These are phyloP conservation scores for Raphanus hybrid DNA, from an alignment of 441 rosid species.

Conservation along the genomic window DNA sequence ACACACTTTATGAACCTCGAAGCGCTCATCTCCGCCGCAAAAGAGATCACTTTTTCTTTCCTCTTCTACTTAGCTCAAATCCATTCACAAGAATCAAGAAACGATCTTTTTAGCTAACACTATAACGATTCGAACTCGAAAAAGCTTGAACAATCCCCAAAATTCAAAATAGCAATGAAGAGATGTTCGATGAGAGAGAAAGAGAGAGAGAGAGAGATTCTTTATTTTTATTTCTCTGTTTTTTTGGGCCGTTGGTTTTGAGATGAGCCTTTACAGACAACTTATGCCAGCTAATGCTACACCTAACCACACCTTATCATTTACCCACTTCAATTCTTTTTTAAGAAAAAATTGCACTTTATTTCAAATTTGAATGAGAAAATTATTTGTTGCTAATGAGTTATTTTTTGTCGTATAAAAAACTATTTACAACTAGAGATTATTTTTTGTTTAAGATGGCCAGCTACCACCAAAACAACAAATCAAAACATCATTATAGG, in stretches of 20 bases:
- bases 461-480: neutral
- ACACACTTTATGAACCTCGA: slow-evolving; percentile 95
- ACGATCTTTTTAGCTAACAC: slow-evolving; percentile 18
- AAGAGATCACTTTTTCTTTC: neutral
- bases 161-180: slow-evolving; percentile 24
- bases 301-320: slow-evolving; percentile 41
- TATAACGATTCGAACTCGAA: neutral
- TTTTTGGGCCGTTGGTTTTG: slow-evolving; percentile 41
- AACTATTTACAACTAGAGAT: neutral
- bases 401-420: neutral
- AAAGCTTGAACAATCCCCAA: slow-evolving; percentile 13
- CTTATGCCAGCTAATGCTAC: slow-evolving; percentile 37
- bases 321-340: neutral
- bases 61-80: slow-evolving; percentile 18
- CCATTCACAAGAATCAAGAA: slow-evolving; percentile 38
- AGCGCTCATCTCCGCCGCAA: slow-evolving; percentile 68
- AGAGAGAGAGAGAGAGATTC: too few relatives aligned
- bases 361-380: slow-evolving; percentile 19
- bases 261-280: slow-evolving; percentile 39
- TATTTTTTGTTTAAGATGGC: neutral
- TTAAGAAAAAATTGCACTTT: slow-evolving; percentile 5
- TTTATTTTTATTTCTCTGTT: neutral
- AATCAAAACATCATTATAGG: neutral
- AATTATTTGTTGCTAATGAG: neutral
- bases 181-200: neutral